Conservation (phyloP, 441 rosid genomes). For the Pelargonium australe region DNA sequence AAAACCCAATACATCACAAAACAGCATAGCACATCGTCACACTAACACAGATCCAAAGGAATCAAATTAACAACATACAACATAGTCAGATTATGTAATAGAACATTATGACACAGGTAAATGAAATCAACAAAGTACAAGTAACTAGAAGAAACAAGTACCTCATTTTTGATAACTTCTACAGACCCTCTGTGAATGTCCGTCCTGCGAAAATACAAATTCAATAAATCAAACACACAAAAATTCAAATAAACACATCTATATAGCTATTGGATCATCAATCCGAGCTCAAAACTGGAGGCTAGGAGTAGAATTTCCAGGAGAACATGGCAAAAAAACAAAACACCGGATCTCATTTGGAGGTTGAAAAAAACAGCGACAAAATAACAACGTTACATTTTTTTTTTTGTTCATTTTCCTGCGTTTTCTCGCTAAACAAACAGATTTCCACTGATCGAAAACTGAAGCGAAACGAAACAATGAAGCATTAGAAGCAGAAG, state of each 20-base stretch:
- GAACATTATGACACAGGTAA: neutral
- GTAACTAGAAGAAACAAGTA: neutral
- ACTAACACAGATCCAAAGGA: neutral
- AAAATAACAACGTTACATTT: too few relatives aligned
- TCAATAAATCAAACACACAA: neutral
- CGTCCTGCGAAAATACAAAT: neutral
- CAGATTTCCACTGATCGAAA: neutral
- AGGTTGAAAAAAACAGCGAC: too few relatives aligned
- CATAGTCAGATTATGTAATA: neutral
- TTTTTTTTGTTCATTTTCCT: neutral
- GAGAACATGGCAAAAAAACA: neutral
- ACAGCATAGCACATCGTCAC: neutral
- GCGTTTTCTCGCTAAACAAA: neutral
- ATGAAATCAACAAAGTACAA: neutral
- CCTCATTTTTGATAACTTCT: neutral
- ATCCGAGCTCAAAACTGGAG: too few relatives aligned
- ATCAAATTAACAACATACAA: neutral
- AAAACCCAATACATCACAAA: neutral
- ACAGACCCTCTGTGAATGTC: neutral
- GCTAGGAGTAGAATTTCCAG: neutral
- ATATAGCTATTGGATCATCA: too few relatives aligned
- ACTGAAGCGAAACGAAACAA: too few relatives aligned
- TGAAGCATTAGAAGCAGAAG: too few relatives aligned
- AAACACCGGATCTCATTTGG: neutral
- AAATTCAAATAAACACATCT: neutral